These are phyloP conservation scores for Camellia japonica DNA, from an alignment of 148 eudicot genomes.

Conservation along the genomic window DNA sequence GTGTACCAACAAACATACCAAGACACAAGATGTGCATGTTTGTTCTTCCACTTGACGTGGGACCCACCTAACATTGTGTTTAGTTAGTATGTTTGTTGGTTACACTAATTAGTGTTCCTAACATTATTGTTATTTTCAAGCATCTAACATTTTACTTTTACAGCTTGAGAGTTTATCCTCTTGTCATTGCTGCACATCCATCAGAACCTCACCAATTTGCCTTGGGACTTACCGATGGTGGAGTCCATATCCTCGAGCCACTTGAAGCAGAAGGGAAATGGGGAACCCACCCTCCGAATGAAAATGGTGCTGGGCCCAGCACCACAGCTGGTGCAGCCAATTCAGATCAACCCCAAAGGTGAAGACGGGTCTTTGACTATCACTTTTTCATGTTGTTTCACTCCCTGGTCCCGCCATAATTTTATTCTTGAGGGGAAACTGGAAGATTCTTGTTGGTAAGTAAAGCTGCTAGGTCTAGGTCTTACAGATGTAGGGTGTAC, in stretches of 20 bases:
- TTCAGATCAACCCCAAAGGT: constrained; percentile 60
- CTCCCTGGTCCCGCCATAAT: not conserved
- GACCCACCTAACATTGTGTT: no score
- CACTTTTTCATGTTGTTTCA: constrained; percentile 16
- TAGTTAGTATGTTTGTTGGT: no score
- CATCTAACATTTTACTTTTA: constrained; percentile 7
- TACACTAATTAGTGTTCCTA: no score
- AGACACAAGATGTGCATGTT: no score
- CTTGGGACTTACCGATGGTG: constrained; percentile 82
- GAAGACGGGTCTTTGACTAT: constrained; percentile 14
- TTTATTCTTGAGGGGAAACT: constrained; percentile 17
- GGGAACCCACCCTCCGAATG: constrained; percentile 76
- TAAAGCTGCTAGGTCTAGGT: constrained; percentile 34
- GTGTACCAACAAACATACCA: no score
- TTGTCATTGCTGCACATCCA: constrained; percentile 93
- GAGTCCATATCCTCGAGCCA: constrained; percentile 81
- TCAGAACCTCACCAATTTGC: constrained; percentile 89
- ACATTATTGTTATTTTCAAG: not conserved
- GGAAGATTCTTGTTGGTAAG: not conserved
- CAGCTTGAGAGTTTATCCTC: constrained; percentile 65
- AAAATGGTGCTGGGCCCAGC: constrained; percentile 69
- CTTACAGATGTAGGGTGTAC: constrained; percentile 4
- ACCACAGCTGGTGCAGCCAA: constrained; percentile 39
- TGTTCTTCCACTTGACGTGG: no score
- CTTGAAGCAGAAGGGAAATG: constrained; percentile 81